phyloP scores from a whole-genome alignment of 768 basidiomycete genomes.

The Auriscalpium orientale region DNA sequence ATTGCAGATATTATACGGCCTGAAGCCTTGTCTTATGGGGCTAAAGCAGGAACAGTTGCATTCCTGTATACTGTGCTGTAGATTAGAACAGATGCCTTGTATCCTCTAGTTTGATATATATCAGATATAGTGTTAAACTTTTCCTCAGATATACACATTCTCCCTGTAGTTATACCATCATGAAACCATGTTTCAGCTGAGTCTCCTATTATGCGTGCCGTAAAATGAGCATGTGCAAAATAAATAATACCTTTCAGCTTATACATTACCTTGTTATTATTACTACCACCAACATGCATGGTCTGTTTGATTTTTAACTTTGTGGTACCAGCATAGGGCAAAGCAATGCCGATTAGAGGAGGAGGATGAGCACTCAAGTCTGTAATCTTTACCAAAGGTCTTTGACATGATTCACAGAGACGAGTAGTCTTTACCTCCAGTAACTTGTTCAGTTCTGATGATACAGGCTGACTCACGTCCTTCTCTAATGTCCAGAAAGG shows the following conservation, averaged over 20 bases:
- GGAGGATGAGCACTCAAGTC: background rate
- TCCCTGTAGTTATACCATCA: slow-evolving; percentile 15
- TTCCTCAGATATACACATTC: background rate
- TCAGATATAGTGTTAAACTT: background rate
- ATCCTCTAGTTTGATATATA: background rate
- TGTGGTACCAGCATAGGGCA: background rate
- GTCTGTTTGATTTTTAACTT: background rate
- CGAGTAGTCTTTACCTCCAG: background rate
- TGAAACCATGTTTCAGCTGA: slow-evolving; percentile 19
- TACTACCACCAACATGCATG: background rate
- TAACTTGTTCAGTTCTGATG: background rate
- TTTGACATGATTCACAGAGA: background rate
- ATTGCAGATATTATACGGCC: background rate
- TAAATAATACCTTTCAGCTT: slow-evolving; percentile 18
- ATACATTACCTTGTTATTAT: background rate
- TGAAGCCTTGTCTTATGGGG: background rate
- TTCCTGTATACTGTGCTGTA: background rate
- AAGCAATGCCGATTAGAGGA: background rate
- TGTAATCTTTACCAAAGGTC: background rate
- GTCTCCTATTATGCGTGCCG: slow-evolving; percentile 11
- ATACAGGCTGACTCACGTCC: background rate
- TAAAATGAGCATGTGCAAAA: slow-evolving; percentile 18
- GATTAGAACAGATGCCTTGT: background rate
- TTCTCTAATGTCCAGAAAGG: background rate
- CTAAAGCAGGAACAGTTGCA: too few relatives aligned